Base-by-base conservation (phyloP, 2,329 filamentous ascomycete species). In the Talaromyces sp. region DNA sequence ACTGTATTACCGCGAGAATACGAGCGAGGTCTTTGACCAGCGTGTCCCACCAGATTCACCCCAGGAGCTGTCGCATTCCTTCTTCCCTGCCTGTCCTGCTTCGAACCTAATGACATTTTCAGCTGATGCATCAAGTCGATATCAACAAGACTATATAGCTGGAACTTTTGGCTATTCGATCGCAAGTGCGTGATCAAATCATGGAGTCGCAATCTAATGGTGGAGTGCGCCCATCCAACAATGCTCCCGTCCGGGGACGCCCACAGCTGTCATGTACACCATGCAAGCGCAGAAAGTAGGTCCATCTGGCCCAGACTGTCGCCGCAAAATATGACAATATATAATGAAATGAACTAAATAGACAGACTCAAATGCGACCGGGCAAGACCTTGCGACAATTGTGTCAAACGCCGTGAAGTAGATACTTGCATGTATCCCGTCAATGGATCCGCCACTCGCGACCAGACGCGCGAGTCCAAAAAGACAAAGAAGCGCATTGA, bases 211-310 rank as follows among this genome's bases (percentile, higher is more conserved):
- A 61, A 17, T 13, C 27, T 17, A 58, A 15, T 9, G 58, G 43
- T 47, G 64, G 61, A 45, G 54, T 56, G 27, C 64, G 64, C 4
- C 54, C 54, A 5, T 25, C 56, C 39, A 63, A 3, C 47, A 50
- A 49, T 50, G 61, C 61, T n/a, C 61, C 64, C 27, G 41, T 63
- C 39, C 61, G 64, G 2, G 64, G 64, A 13, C 61, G 64, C 11
- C 64, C 64, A 37, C 64, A 66, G 47, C 64, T 66, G 35, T 66
- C 64, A 41, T 66, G 64, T 43, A 66, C 64, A 19, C 61, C 64
- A 41, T 66, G 64, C 61, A 66, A 66, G 54, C 61, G 61, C 47
- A 63, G 61, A 63, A 66, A 66, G 64, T 66, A 66, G 25, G 61
- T 66, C 17, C 19, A 25, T 39, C 47, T 35, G 22, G 41, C 22